Evolutionary conservation across 805 yeast species (phyloP).

Genomic region (Alloascoidea africana): DNA sequence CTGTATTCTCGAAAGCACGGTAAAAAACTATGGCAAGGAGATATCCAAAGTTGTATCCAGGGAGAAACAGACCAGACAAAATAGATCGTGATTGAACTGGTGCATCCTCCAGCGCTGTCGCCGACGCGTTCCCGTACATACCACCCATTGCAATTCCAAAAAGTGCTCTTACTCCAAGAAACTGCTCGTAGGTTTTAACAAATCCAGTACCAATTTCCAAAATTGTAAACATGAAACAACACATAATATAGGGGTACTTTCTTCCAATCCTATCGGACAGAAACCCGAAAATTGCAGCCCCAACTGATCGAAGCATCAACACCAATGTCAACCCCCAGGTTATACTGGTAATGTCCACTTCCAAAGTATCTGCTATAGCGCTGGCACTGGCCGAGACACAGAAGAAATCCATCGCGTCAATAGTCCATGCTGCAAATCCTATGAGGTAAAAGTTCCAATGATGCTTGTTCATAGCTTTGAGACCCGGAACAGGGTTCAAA

Average conservation of each 20-base stretch:
- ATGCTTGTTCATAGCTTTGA: slow-evolving; percentile 28
- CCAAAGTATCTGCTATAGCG: slow-evolving; percentile 29
- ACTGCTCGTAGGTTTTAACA: slow-evolving; percentile 37
- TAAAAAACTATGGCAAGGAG: slow-evolving; percentile 49
- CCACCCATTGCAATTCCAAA: slow-evolving; percentile 51
- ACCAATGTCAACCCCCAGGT: slow-evolving; percentile 56
- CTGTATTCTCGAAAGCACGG: slow-evolving; percentile 41
- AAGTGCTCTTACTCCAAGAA: slow-evolving; percentile 45
- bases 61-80: slow-evolving; percentile 23
- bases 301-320: slow-evolving; percentile 52
- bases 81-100: slow-evolving; percentile 40
- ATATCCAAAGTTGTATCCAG: slow-evolving; percentile 46
- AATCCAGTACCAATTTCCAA: slow-evolving; percentile 54
- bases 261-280: slow-evolving; percentile 47
- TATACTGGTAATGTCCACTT: slow-evolving; percentile 29
- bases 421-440: slow-evolving; percentile 46
- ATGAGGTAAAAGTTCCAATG: slow-evolving; percentile 36
- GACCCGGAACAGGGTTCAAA: slow-evolving; percentile 51
- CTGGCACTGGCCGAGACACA: slow-evolving; percentile 36
- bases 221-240: slow-evolving; percentile 31
- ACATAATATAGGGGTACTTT: slow-evolving; percentile 32
- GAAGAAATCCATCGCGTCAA: slow-evolving; percentile 55
- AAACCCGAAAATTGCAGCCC: slow-evolving; percentile 46
- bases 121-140: slow-evolving; percentile 36
- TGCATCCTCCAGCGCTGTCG: slow-evolving; percentile 37